Base-by-base conservation (phyloP, 495 filamentous ascomycete species). In the Amorphotheca resinae region DNA sequence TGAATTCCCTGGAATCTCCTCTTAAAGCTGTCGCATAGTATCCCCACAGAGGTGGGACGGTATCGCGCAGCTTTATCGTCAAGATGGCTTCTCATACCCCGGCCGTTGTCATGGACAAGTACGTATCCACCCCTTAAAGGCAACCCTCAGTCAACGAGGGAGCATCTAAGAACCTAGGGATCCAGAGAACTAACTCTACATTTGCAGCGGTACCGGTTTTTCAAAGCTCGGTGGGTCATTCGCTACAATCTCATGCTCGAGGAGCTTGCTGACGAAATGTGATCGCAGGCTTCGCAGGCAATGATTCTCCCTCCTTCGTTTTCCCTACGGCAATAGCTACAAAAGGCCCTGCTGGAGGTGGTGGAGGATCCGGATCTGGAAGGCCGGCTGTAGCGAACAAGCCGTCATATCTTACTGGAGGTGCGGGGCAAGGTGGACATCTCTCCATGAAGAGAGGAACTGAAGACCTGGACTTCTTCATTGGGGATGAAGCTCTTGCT, bases 31-130 rank as follows among this genome's bases (percentile, higher is more conserved):
- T 46, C 48, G 47, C 44, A 50, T 48, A 45, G 36, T 23, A 42
- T 42, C 37, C 46, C 40, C 41, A 35, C 32, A 48, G 40, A 26
- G 20, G 42, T 22, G 42, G 51, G 44, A 45, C 44, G 33, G 47
- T 42, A 15, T n/a, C 14, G 40, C 48, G 36, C 36, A 50, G 37
- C 11, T 40, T 37, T 22, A 14, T 25, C 34, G 12, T 41, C 45
- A 54, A 34, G 58, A 98, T 98, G 91, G 85, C 91, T 52, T 79
- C 79, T 69, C 87, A 95, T 80, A 96, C 91, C 59, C 91, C 91
- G 50, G 91, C 91, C 82, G 93, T 98, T 95, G 91, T 98, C 85
- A 98, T 98, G 86, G 91, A 98, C 91, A 98, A 98, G 91, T 98
- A 80, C 55, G 91, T 74, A 36, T 53, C 47, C 28, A 39, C 33